Conservation (phyloP, 768 basidiomycete genomes). For the Auricularia sp. region DNA sequence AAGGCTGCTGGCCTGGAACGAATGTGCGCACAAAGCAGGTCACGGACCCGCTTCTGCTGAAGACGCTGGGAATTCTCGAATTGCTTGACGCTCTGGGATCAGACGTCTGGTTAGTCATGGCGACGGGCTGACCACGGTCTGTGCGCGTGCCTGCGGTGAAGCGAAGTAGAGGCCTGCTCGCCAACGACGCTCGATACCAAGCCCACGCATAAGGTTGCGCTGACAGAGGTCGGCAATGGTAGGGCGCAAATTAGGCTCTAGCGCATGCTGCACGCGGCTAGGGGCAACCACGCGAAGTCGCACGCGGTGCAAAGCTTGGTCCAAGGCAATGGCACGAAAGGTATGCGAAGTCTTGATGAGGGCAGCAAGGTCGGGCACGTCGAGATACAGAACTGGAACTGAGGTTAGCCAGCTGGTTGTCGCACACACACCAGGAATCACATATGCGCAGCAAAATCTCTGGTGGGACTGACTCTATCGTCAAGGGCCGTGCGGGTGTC, state of each 20-base stretch:
- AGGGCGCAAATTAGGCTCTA: slow-evolving; percentile 57
- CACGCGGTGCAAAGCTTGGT: slow-evolving; percentile 54
- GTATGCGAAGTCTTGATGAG: slow-evolving; percentile 39
- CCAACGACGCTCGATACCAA: slow-evolving; percentile 57
- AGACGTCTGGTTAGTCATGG: slow-evolving; percentile 6
- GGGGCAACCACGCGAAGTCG: slow-evolving; percentile 55
- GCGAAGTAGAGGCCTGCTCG: slow-evolving; percentile 57
- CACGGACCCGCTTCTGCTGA: slow-evolving; percentile 42
- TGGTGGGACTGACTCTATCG: slow-evolving; percentile 29
- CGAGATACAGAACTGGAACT: slow-evolving; percentile 53
- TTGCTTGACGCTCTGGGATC: slow-evolving; percentile 49
- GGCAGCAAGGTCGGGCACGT: slow-evolving; percentile 57
- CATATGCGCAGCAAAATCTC: slow-evolving; percentile 54
- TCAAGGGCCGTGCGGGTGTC: background rate
- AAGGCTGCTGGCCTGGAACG: slow-evolving; percentile 34
- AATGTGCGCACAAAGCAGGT: slow-evolving; percentile 45
- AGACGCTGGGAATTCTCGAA: slow-evolving; percentile 51
- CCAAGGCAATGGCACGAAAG: slow-evolving; percentile 43
- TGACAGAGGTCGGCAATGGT: slow-evolving; percentile 59
- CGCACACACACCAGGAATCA: slow-evolving; percentile 18
- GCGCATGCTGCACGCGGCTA: slow-evolving; percentile 53
- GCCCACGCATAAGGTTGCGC: slow-evolving; percentile 58
- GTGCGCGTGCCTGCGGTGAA: slow-evolving; percentile 41
- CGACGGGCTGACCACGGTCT: background rate
- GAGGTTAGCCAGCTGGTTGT: slow-evolving; percentile 1